Evolutionary conservation across 805 yeast species (phyloP).

Genomic region (Kodamaea fukazawae): DNA sequence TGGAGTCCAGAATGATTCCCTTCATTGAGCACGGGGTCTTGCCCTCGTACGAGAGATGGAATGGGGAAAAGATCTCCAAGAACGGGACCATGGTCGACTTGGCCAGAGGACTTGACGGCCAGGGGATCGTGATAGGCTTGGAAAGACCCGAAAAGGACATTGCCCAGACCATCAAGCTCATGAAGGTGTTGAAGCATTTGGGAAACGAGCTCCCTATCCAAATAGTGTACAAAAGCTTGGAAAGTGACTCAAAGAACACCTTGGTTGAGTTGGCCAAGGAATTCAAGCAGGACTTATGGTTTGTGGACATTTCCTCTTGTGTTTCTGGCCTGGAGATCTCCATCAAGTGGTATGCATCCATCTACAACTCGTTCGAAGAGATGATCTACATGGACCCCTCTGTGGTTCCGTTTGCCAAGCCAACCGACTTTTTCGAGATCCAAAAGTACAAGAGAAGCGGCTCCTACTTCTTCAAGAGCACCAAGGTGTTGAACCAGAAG

Average conservation of each 20-base stretch:
- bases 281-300: constrained; percentile 1
- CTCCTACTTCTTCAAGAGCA: constrained; percentile 23
- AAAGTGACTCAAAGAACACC: background rate
- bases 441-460: constrained; percentile 17
- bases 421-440: constrained; percentile 7
- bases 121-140: constrained; percentile 12
- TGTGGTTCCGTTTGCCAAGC: constrained; percentile 10
- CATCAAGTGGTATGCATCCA: constrained; percentile 10
- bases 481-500: constrained; percentile 5
- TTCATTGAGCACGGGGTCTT: constrained; percentile 3
- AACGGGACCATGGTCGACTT: constrained; percentile 2
- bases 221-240: constrained; percentile 9
- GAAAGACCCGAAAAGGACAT: background rate
- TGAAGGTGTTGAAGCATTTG: constrained; percentile 9
- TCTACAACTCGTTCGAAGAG: constrained; percentile 11
- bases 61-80: background rate
- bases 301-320: constrained; percentile 6
- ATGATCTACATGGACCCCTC: constrained; percentile 11
- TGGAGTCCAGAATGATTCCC: constrained; percentile 1
- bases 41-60: background rate
- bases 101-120: constrained; percentile 8
- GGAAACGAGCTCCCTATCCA: constrained; percentile 13
- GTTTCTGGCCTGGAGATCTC: background rate
- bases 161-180: constrained; percentile 1
- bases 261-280: constrained; percentile 1